A percentile compares a stretch with the other conserved stretches of the same genome.
Conservation (phyloP, 805 yeast genomes). For the Candida michaelii region DNA sequence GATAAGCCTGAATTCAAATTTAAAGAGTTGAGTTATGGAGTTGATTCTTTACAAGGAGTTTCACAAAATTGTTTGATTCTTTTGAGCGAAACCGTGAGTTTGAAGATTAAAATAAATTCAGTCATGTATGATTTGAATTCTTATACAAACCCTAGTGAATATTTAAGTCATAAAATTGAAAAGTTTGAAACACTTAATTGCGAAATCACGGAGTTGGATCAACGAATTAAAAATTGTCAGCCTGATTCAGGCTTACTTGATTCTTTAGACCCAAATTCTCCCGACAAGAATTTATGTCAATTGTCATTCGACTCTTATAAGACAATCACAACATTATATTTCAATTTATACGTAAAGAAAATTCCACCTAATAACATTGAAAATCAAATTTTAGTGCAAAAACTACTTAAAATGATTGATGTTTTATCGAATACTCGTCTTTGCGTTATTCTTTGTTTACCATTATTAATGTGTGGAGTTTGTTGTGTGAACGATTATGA, state of each 20-base stretch:
- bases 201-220: constrained; percentile 1
- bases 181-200: not conserved
- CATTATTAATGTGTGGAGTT: constrained; percentile 25
- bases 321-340: constrained; percentile 6
- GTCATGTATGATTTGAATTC: not conserved
- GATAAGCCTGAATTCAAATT: constrained; percentile 14
- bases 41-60: constrained; percentile 27
- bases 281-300: not conserved
- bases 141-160: not conserved
- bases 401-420: constrained; percentile 9
- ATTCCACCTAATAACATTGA: constrained; percentile 8
- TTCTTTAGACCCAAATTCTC: not conserved
- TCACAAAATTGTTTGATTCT: constrained; percentile 19
- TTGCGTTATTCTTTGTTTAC: constrained; percentile 19
- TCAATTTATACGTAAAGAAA: constrained; percentile 8
- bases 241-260: constrained; percentile 8
- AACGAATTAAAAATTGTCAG: constrained; percentile 5
- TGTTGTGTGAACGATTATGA: constrained; percentile 22
- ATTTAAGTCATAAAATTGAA: not conserved
- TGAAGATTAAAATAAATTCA: constrained; percentile 8
- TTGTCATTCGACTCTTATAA: constrained; percentile 7
- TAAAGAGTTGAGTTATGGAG: constrained; percentile 19
- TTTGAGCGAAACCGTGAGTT: constrained; percentile 18
- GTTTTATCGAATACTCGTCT: constrained; percentile 10
- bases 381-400: constrained; percentile 7